Base-by-base conservation (phyloP, 768 basidiomycete species). In the Hebeloma cylindrosporum region DNA sequence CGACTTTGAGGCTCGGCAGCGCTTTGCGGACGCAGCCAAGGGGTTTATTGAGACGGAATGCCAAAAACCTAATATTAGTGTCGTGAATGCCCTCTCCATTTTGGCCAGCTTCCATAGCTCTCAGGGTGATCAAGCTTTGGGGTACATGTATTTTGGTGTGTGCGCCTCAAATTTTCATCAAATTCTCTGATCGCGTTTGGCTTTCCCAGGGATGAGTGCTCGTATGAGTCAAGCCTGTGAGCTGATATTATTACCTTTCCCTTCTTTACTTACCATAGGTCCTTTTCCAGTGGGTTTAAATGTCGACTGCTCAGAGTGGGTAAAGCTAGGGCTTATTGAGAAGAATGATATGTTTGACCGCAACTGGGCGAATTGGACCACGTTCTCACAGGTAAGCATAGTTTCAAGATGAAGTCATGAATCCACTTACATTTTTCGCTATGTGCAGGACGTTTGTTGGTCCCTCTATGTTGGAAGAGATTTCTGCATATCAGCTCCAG, bases 381-480 rank as follows among this genome's bases (percentile, higher is more conserved):
- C 73, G 3, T 81, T 78, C 59, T 66, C 72, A 29, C 78, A 79
- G n/a, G n/a, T n/a, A n/a, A n/a, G n/a, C n/a, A n/a, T n/a, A n/a
- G n/a, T n/a, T n/a, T n/a, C n/a, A n/a, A n/a, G n/a, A n/a, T n/a
- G n/a, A n/a, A n/a, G n/a, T n/a, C n/a, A n/a, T n/a, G n/a, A n/a
- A n/a, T n/a, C n/a, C n/a, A n/a, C n/a, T n/a, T n/a, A n/a, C n/a
- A n/a, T n/a, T n/a, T n/a, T n/a, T n/a, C n/a, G n/a, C n/a, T n/a
- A n/a, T n/a, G n/a, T n/a, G n/a, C n/a, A n/a, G 73, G 81, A 83
- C 43, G 76, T 80, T 4, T 81, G 78, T 40, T 83, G 82, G 82
- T 79, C 78, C 1, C 65, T 83, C 0, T 82, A 82, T 38, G 79
- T 82, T n/a, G 82, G 82, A 6, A 71, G 82, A 14, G 80, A 82